phyloP scores from a whole-genome alignment of 2,329 filamentous ascomycete species.

The Fusarium setosum region DNA sequence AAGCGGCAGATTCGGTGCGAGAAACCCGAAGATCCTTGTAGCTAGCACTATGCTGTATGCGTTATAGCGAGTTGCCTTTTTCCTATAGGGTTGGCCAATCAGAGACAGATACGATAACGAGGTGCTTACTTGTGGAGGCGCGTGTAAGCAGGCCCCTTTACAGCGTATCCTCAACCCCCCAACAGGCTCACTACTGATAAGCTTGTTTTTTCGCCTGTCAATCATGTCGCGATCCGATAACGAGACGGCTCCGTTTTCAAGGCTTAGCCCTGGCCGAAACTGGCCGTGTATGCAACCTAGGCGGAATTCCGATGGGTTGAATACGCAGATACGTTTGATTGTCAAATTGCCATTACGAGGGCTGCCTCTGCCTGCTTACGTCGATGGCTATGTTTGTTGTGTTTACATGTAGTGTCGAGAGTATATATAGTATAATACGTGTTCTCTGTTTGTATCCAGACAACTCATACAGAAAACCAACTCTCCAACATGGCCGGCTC shows the following conservation, averaged over 20 bases:
- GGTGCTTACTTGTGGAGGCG: background rate
- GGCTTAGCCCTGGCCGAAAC: background rate
- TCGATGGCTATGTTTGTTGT: background rate
- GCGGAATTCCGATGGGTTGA: background rate
- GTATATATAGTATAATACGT: background rate
- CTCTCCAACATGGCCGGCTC: background rate
- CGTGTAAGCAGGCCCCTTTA: background rate
- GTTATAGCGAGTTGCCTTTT: background rate
- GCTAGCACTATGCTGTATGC: background rate
- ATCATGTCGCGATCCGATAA: conserved; percentile 4
- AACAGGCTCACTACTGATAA: background rate
- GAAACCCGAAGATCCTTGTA: background rate
- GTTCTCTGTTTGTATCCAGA: background rate
- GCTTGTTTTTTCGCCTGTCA: background rate
- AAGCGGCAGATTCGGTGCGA: background rate
- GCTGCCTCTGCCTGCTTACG: background rate
- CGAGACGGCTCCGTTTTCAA: conserved; percentile 6
- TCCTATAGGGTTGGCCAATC: background rate
- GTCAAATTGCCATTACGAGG: background rate
- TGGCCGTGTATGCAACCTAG: no score
- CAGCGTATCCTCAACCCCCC: background rate
- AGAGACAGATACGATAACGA: conserved; percentile 5
- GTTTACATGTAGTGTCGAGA: background rate
- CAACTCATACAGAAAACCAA: conserved; percentile 19
- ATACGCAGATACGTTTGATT: background rate